Evolutionary conservation across 257 asterid genomes (phyloP).

Genomic region (Marsdenia floribunda): DNA sequence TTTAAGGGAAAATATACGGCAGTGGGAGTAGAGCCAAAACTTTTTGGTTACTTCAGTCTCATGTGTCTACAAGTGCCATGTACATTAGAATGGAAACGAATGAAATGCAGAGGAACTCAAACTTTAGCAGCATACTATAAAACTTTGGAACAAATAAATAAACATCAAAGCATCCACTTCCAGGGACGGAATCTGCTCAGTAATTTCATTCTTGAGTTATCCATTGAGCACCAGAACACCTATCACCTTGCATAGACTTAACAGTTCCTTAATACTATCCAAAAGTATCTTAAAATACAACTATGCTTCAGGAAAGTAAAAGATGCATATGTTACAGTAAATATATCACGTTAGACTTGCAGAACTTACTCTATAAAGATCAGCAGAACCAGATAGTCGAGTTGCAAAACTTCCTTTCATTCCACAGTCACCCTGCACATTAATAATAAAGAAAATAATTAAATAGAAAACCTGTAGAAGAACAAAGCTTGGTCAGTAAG

Average conservation of each 20-base stretch:
- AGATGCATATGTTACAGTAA: not conserved
- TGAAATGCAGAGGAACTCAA: not conserved
- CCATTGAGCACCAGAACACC: not conserved
- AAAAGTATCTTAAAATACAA: not conserved
- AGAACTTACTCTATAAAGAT: slow-evolving; percentile 66
- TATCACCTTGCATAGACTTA: not conserved
- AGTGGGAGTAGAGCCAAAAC: not conserved
- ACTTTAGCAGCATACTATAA: not conserved
- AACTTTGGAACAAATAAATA: not conserved
- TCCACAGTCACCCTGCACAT: slow-evolving; percentile 70
- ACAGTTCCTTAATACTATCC: not conserved
- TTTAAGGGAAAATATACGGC: not conserved
- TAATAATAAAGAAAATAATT: slow-evolving; percentile 2
- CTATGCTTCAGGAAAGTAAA: not conserved
- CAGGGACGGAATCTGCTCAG: not conserved
- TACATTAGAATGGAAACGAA: not conserved
- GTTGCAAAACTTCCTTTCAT: slow-evolving; percentile 90
- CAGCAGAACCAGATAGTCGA: slow-evolving; percentile 86
- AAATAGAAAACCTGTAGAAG: not conserved
- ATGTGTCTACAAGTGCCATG: not conserved
- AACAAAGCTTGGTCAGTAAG: not conserved
- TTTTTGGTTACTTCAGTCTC: not conserved
- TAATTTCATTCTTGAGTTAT: not conserved
- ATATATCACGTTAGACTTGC: not conserved
- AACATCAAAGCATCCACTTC: slow-evolving; percentile 1